These are phyloP conservation scores for Botrytis tulipae DNA, from an alignment of 2,329 filamentous ascomycete species.

Conservation along the genomic window DNA sequence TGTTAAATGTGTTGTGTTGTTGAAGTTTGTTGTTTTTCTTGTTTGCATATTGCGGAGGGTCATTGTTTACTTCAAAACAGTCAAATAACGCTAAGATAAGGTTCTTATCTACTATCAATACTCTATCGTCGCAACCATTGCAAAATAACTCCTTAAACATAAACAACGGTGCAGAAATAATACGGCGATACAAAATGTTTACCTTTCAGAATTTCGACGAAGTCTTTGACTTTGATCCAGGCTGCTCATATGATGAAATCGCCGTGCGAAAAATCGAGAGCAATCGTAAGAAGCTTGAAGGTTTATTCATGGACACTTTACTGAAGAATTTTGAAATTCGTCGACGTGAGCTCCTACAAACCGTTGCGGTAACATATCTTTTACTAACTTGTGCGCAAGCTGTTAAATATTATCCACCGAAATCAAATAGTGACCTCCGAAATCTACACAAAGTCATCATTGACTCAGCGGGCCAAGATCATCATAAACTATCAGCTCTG, in stretches of 20 bases:
- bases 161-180: not conserved
- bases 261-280: slow-evolving; percentile 61
- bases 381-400: slow-evolving; percentile 38
- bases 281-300: slow-evolving; percentile 65
- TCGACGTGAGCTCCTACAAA: slow-evolving; percentile 53
- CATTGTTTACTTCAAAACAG: slow-evolving; percentile 23
- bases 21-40: slow-evolving; percentile 13
- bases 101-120: slow-evolving; percentile 21
- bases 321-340: slow-evolving; percentile 67
- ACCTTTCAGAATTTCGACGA: slow-evolving; percentile 66
- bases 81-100: slow-evolving; percentile 30
- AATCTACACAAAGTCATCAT: slow-evolving; percentile 70
- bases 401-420: slow-evolving; percentile 71
- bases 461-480: slow-evolving; percentile 60
- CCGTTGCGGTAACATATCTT: slow-evolving; percentile 10
- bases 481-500: slow-evolving; percentile 79
- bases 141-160: slow-evolving; percentile 4
- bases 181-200: slow-evolving; percentile 47
- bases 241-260: slow-evolving; percentile 61
- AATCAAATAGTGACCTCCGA: slow-evolving; percentile 63
- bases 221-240: slow-evolving; percentile 61
- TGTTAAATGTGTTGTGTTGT: slow-evolving; percentile 3
- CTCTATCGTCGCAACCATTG: not conserved
- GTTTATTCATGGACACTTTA: slow-evolving; percentile 79
- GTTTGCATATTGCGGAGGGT: slow-evolving; percentile 9